A percentile compares a stretch with the other conserved stretches of the same genome.
These are phyloP conservation scores for Ophiostoma pallidulum DNA, from an alignment of 2,329 filamentous ascomycete genomes.

Conservation along the genomic window DNA sequence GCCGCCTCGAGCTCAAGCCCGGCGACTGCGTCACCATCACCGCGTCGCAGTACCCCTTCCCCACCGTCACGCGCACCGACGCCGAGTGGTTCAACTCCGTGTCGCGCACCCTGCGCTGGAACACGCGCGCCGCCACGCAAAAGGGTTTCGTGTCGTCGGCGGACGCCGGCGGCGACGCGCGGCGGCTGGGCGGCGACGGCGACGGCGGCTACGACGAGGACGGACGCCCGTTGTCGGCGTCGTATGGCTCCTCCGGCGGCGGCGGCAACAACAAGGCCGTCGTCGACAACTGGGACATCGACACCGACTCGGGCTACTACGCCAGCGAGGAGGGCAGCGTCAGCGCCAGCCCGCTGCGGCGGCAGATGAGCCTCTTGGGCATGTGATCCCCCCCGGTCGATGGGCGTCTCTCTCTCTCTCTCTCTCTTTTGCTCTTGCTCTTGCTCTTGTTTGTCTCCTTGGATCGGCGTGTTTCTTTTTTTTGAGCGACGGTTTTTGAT, in stretches of 20 bases:
- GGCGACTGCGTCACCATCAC: constrained; percentile 95
- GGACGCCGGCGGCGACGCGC: constrained; percentile 42
- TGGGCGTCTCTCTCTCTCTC: too few relatives aligned
- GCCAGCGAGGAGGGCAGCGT: constrained; percentile 64
- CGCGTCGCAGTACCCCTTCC: constrained; percentile 93
- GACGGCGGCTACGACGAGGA: too few relatives aligned
- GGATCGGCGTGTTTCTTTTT: too few relatives aligned
- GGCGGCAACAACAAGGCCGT: too few relatives aligned
- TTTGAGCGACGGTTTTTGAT: too few relatives aligned
- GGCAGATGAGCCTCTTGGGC: constrained; percentile 65
- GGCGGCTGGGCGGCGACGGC: too few relatives aligned
- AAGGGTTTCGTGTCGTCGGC: too few relatives aligned
- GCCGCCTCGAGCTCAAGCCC: constrained; percentile 81
- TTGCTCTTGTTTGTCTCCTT: too few relatives aligned
- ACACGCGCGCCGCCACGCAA: constrained; percentile 82
- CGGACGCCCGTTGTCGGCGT: too few relatives aligned
- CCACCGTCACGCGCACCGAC: constrained; percentile 80
- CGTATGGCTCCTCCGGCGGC: too few relatives aligned
- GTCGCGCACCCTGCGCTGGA: constrained; percentile 86
- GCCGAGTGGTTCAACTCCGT: constrained; percentile 98
- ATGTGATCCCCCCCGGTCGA: too few relatives aligned
- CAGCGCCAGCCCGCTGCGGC: constrained; percentile 56
- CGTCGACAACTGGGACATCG: constrained; percentile 98
- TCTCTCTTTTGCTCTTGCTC: too few relatives aligned
- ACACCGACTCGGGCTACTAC: constrained; percentile 69